These are phyloP conservation scores for Phytophthora gonapodyides DNA, from an alignment of 352 stramenopile species.

Conservation along the genomic window DNA sequence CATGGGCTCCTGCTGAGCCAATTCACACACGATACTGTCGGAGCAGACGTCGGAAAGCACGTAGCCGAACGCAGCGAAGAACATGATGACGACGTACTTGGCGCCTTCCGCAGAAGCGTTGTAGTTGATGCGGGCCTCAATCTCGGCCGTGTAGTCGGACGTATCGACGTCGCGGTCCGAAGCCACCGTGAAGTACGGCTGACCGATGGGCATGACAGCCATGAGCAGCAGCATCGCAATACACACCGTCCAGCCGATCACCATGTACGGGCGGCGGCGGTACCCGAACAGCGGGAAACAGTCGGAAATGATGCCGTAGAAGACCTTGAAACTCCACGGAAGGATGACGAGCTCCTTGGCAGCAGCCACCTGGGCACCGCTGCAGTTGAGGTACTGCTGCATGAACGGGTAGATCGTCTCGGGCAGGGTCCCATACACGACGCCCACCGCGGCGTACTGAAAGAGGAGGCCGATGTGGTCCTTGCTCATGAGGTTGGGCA, in stretches of 20 bases:
- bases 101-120: constrained; percentile 35
- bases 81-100: constrained; percentile 58
- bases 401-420: constrained; percentile 59
- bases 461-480: constrained; percentile 52
- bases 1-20: constrained; percentile 58
- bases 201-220: constrained; percentile 40
- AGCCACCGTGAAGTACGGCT: constrained; percentile 59
- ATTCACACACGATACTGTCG: constrained; percentile 62
- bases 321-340: constrained; percentile 72
- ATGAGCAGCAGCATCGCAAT: constrained; percentile 58
- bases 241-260: constrained; percentile 57
- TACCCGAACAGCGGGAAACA: constrained; percentile 58
- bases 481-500: constrained; percentile 38
- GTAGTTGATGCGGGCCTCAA: constrained; percentile 45
- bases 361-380: constrained; percentile 49
- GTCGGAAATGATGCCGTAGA: constrained; percentile 39
- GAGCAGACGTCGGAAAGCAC: constrained; percentile 67
- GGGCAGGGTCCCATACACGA: constrained; percentile 53
- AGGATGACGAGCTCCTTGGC: constrained; percentile 51
- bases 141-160: constrained; percentile 37
- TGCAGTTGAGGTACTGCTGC: constrained; percentile 58
- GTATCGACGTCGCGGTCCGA: constrained; percentile 30
- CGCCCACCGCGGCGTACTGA: constrained; percentile 56
- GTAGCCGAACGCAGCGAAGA: constrained; percentile 67
- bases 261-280: constrained; percentile 65